Conservation (phyloP, 768 basidiomycete genomes). For the Chalciporus sphaerocephalus region DNA sequence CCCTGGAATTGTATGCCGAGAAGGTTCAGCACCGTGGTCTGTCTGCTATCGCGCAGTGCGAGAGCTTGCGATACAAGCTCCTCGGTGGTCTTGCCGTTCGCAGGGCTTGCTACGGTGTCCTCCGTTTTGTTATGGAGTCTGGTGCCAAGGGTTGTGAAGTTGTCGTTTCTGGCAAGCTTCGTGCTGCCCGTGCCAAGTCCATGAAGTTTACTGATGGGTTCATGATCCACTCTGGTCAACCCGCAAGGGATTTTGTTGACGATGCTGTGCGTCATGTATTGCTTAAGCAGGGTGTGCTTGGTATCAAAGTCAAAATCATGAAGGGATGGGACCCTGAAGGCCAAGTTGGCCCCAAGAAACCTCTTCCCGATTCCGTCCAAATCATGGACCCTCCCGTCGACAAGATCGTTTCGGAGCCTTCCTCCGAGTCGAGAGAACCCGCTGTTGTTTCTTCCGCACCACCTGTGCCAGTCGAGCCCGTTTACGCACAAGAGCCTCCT, state of each 20-base stretch:
- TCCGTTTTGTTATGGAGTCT: slow-evolving; percentile 99
- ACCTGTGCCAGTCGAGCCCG: slow-evolving; percentile 50
- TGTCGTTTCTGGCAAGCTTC: slow-evolving; percentile 98
- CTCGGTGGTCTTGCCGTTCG: slow-evolving; percentile 99
- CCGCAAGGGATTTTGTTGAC: slow-evolving; percentile 93
- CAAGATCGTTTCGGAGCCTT: slow-evolving; percentile 84
- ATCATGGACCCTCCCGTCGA: slow-evolving; percentile 87
- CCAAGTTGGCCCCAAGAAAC: slow-evolving; percentile 80
- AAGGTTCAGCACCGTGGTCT: slow-evolving; percentile 98
- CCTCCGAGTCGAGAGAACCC: slow-evolving; percentile 84
- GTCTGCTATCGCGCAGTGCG: slow-evolving; percentile 97
- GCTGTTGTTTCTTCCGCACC: slow-evolving; percentile 44
- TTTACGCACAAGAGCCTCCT: slow-evolving; percentile 29
- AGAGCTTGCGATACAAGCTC: slow-evolving; percentile 97
- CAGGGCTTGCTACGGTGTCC: slow-evolving; percentile 98
- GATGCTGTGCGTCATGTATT: slow-evolving; percentile 97
- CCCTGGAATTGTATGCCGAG: slow-evolving; percentile 97
- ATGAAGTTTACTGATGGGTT: slow-evolving; percentile 99
- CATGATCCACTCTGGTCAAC: slow-evolving; percentile 99
- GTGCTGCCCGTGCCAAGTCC: slow-evolving; percentile 98
- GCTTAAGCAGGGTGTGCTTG: slow-evolving; percentile 96
- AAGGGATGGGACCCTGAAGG: slow-evolving; percentile 95
- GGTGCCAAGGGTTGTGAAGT: slow-evolving; percentile 99
- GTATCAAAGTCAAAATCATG: slow-evolving; percentile 99
- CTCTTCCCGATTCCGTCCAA: slow-evolving; percentile 91